These are phyloP conservation scores for Gossypium laxum DNA, from an alignment of 441 rosid species.

Conservation along the genomic window DNA sequence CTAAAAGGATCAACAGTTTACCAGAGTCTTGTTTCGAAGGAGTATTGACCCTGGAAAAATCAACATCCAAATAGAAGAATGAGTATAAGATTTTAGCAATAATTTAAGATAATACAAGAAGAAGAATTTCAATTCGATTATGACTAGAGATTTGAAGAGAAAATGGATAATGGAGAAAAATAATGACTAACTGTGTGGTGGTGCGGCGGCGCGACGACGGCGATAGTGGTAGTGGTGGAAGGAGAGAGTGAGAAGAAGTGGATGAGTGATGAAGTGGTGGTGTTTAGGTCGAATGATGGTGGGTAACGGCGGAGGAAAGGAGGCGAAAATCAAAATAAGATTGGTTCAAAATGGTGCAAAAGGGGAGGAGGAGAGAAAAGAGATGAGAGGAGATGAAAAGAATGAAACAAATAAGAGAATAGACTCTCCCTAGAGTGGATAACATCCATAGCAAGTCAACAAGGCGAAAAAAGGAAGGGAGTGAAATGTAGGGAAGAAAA, in stretches of 20 bases:
- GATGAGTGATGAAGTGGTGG: background rate
- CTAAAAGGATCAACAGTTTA: background rate
- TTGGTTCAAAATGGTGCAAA: background rate
- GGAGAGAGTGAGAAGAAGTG: background rate
- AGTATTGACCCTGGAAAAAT: background rate
- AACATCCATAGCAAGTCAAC: background rate
- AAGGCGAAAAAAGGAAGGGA: background rate
- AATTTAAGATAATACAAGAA: background rate
- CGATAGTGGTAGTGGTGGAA: background rate
- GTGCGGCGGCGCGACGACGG: too few species aligned
- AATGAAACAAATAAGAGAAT: background rate
- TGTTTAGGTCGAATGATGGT: background rate
- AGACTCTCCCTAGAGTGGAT: background rate
- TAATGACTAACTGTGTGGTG: background rate
- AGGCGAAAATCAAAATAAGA: background rate
- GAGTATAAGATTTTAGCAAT: background rate
- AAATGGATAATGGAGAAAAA: background rate
- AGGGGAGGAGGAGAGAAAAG: background rate
- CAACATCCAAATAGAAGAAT: background rate
- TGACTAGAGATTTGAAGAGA: background rate
- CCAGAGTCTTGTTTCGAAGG: background rate
- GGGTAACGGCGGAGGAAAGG: background rate
- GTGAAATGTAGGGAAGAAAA: background rate
- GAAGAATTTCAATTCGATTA: background rate
- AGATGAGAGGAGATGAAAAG: background rate